phyloP scores from a whole-genome alignment of 192 early-diverging fungal species.

The Podochytrium sp. region DNA sequence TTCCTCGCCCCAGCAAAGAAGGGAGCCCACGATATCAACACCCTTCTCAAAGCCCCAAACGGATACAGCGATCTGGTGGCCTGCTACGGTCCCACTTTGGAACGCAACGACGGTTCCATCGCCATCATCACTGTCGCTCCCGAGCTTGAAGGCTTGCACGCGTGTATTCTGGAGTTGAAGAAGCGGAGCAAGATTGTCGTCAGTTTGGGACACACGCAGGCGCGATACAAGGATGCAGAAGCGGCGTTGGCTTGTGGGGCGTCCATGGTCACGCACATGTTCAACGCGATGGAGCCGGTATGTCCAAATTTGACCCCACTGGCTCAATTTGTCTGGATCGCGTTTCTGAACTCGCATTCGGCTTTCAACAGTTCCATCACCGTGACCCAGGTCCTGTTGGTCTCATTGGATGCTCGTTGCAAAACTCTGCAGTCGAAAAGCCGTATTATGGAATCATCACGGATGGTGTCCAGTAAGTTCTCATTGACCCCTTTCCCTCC shows the following conservation, averaged over 20 bases:
- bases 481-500: constrained; percentile 67
- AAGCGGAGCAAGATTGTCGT: constrained; percentile 64
- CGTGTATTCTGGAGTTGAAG: constrained; percentile 67
- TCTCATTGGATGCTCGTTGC: constrained; percentile 57
- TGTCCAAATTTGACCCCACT: constrained; percentile 19
- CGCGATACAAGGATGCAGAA: constrained; percentile 21
- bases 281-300: constrained; percentile 79
- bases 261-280: constrained; percentile 78
- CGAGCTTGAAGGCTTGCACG: constrained; percentile 74
- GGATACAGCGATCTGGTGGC: constrained; percentile 69
- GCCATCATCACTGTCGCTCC: constrained; percentile 80
- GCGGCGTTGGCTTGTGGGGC: constrained; percentile 40
- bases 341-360: too few relatives aligned
- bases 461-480: constrained; percentile 75
- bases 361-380: constrained; percentile 77
- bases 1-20: constrained; percentile 72
- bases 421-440: constrained; percentile 39
- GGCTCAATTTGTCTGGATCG: background rate
- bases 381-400: constrained; percentile 84
- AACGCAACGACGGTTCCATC: constrained; percentile 45
- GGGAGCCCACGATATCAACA: constrained; percentile 73
- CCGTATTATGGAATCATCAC: constrained; percentile 87
- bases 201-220: constrained; percentile 53
- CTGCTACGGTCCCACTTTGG: constrained; percentile 72
- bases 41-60: constrained; percentile 60